Base-by-base conservation (phyloP, 495 filamentous ascomycete genomes). In the Lepraria neglecta region DNA sequence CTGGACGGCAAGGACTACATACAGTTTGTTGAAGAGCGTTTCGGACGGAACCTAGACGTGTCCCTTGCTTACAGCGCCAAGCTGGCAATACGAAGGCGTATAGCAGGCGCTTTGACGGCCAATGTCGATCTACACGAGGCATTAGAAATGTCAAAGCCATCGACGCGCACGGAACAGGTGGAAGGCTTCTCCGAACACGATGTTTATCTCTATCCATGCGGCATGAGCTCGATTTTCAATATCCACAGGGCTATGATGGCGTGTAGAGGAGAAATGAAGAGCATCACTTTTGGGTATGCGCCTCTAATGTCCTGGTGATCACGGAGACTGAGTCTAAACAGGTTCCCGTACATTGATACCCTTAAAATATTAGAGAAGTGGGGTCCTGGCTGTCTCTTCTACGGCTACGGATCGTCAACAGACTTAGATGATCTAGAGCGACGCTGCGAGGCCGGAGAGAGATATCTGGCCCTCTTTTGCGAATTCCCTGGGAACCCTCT, bases 141-240 rank as follows among this genome's bases (percentile, higher is more conserved):
- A n/a, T 66, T 87, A 6, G 72, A 82, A 42, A 69, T 74, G 52
- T 63, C 74, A 14, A 46, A 58, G 14, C 27, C 59, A 9, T 45
- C 65, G 28, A 64, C 70, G 38, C 65, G 67, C 11, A 72, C 58
- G 10, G 65, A 71, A 48, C 58, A 75, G 4, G 78, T 89, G 3
- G 79, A 79, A 44, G 87, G 83, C 27, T 87, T 97, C 56, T 84
- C 84, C 9, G 91, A 95, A 72, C 83, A 92, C 19, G 95, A 97
- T 71, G 86, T 98, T 42, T 94, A 88, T 66, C 78, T 97, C 0
- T 90, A 88, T 65, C 88, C 95, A 1, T 86, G 81, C 50, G 94
- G 94, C 28, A 98, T 98, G 92, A 96, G 85, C 68, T 84, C 94
- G 42, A 97, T 98, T 24, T 98, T 91, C 73, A 89, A 90, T 64